These are phyloP conservation scores for Boletellus emodensis DNA, from an alignment of 768 basidiomycete species.

Conservation along the genomic window DNA sequence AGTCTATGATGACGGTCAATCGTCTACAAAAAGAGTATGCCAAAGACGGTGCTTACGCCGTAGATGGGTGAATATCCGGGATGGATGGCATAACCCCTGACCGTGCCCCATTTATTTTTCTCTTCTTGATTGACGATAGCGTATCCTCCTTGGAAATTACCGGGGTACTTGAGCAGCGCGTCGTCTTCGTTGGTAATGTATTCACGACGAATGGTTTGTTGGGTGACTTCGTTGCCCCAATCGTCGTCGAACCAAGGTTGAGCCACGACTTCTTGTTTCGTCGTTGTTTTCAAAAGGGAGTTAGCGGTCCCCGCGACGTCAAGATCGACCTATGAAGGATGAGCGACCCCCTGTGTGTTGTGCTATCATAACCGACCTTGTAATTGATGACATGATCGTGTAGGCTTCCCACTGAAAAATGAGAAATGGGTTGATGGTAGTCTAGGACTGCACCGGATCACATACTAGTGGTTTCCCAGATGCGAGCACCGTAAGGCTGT, in stretches of 20 bases:
- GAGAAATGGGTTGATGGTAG: not conserved
- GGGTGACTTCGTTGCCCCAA: slow-evolving; percentile 53
- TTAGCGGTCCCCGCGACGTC: slow-evolving; percentile 59
- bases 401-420: slow-evolving; percentile 52
- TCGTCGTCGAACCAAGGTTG: slow-evolving; percentile 57
- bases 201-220: slow-evolving; percentile 47
- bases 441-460: not conserved
- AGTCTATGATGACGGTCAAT: slow-evolving; percentile 34
- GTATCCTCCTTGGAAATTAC: slow-evolving; percentile 56
- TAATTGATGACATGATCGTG: slow-evolving; percentile 69
- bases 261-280: slow-evolving; percentile 44
- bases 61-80: slow-evolving; percentile 54
- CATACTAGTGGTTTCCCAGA: slow-evolving; percentile 54
- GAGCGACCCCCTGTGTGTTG: not conserved
- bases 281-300: slow-evolving; percentile 49
- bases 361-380: slow-evolving; percentile 34
- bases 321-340: slow-evolving; percentile 49
- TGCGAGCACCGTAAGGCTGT: slow-evolving; percentile 49
- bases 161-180: slow-evolving; percentile 46
- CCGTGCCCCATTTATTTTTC: slow-evolving; percentile 53
- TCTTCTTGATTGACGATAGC: slow-evolving; percentile 52
- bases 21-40: not conserved
- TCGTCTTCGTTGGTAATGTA: slow-evolving; percentile 51
- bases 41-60: slow-evolving; percentile 30
- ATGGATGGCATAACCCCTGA: slow-evolving; percentile 59